Conservation (phyloP, 345 rosid genomes). For the Carallia brachiata region DNA sequence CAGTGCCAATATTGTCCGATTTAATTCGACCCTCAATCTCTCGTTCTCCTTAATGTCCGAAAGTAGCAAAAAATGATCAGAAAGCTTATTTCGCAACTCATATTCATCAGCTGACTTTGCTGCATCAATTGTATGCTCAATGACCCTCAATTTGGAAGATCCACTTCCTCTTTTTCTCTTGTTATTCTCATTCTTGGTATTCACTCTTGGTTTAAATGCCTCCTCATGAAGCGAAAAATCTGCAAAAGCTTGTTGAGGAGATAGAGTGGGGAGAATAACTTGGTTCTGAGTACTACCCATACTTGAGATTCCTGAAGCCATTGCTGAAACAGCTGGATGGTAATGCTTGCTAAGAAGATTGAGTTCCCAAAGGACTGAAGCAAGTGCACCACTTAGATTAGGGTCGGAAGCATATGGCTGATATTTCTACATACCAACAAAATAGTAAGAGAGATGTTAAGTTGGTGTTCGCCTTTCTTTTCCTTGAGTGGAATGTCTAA, state of each 20-base stretch:
- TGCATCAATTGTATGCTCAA: constrained; percentile 7
- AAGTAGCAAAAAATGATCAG: constrained; percentile 51
- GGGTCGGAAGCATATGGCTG: constrained; percentile 85
- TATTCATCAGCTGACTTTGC: constrained; percentile 36
- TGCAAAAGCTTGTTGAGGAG: constrained; percentile 76
- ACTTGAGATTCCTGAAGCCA: constrained; percentile 55
- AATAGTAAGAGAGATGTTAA: not conserved
- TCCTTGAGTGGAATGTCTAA: not conserved
- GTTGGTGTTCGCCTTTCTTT: not conserved
- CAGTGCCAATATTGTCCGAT: constrained; percentile 30
- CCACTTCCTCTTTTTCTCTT: constrained; percentile 53
- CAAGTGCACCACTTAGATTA: constrained; percentile 86
- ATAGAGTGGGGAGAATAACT: constrained; percentile 40
- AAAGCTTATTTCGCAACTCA: constrained; percentile 49
- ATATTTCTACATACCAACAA: constrained; percentile 51
- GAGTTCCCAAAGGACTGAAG: constrained; percentile 94
- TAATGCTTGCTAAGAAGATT: constrained; percentile 73
- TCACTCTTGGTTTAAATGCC: constrained; percentile 40
- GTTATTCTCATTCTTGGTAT: constrained; percentile 38
- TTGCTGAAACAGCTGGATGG: constrained; percentile 64
- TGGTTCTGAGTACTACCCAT: constrained; percentile 64
- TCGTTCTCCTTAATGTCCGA: constrained; percentile 45
- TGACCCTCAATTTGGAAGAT: constrained; percentile 11
- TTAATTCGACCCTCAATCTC: constrained; percentile 48
- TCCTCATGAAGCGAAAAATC: constrained; percentile 59